Conservation (phyloP, 73 alveolate genomes). For the Stentor coeruleus region DNA sequence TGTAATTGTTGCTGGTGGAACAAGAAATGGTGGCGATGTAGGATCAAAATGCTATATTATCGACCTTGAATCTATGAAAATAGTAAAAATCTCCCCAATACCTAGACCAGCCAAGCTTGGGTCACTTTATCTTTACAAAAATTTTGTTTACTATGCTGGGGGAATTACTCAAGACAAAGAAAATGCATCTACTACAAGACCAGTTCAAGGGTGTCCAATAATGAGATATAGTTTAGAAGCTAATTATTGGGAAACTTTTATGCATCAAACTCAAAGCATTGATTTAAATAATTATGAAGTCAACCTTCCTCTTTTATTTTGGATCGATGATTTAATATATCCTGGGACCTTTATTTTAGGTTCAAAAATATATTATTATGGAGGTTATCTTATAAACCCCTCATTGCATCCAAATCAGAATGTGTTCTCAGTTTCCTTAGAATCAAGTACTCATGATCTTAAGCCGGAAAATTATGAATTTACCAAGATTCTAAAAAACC, state of each 20-base stretch:
- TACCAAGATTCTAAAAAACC: neutral
- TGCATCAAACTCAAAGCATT: neutral
- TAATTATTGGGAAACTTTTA: neutral
- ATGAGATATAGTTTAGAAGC: neutral
- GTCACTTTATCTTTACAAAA: neutral
- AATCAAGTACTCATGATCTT: neutral
- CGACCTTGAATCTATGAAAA: neutral
- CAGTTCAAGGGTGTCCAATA: neutral
- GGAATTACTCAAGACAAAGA: neutral
- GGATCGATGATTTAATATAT: neutral
- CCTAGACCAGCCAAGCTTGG: neutral
- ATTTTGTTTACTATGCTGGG: neutral
- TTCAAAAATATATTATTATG: neutral
- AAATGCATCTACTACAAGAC: neutral
- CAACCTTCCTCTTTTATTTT: too few species aligned
- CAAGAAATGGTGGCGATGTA: neutral
- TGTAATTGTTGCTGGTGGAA: neutral
- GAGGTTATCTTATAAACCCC: neutral
- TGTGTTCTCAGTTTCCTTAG: neutral
- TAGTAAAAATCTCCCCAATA: neutral
- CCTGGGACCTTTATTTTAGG: neutral
- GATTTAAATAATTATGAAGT: neutral
- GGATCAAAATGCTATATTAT: neutral
- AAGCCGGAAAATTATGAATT: neutral
- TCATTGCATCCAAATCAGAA: neutral